Evolutionary conservation across 352 stramenopile genomes (phyloP).

Genomic region (Phytophthora cajani): DNA sequence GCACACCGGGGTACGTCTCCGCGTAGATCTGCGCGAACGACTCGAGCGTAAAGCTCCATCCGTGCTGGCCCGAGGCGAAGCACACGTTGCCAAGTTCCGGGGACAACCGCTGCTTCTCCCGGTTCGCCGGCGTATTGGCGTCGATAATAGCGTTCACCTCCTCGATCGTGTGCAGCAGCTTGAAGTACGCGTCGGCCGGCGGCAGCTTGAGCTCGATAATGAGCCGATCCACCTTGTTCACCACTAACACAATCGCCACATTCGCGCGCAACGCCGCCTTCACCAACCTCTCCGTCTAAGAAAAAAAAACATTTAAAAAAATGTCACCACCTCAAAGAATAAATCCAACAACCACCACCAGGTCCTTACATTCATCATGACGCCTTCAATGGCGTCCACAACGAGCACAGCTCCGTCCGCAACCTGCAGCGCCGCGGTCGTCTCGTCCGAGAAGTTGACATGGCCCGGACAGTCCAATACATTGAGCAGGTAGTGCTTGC

Average conservation of each 20-base stretch:
- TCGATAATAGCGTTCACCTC: constrained; percentile 95
- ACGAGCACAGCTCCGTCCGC: constrained; percentile 96
- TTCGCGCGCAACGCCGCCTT: constrained; percentile 92
- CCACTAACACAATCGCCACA: constrained; percentile 90
- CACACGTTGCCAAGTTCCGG: constrained; percentile 97
- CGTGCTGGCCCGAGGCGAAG: constrained; percentile 96
- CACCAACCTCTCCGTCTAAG: constrained; percentile 95
- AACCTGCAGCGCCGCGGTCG: constrained; percentile 92
- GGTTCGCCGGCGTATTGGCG: constrained; percentile 56
- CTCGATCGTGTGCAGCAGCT: constrained; percentile 97
- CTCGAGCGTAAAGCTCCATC: constrained; percentile 97
- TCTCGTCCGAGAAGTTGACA: constrained; percentile 98
- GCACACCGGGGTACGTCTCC: constrained; percentile 78
- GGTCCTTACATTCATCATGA: constrained; percentile 93
- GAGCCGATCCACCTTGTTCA: constrained; percentile 99
- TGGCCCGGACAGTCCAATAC: constrained; percentile 98
- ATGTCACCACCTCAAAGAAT: neutral
- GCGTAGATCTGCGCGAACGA: constrained; percentile 94
- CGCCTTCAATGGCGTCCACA: constrained; percentile 98
- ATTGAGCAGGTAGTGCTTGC: constrained; percentile 97
- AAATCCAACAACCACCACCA: neutral
- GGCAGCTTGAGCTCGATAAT: constrained; percentile 99
- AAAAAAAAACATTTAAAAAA: constrained; percentile 5
- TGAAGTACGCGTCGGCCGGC: constrained; percentile 98
- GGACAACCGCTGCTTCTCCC: constrained; percentile 77